phyloP scores from a whole-genome alignment of 192 early-diverging fungal genomes.

The Entomortierella beljakovae region DNA sequence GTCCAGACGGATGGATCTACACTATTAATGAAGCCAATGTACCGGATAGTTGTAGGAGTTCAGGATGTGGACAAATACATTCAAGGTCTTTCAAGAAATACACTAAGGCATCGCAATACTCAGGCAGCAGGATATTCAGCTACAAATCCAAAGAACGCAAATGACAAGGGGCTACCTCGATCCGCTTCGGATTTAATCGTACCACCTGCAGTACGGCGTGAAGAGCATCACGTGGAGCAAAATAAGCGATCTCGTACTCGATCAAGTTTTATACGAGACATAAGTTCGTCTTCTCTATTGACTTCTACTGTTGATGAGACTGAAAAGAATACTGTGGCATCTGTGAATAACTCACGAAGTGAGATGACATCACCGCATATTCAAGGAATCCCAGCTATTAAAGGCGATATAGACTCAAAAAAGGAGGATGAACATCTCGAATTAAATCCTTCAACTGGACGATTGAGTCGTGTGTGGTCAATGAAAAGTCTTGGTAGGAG shows the following conservation, averaged over 20 bases:
- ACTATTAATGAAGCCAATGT: conserved; percentile 29
- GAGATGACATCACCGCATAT: background rate
- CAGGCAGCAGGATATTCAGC: background rate
- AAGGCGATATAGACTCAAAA: background rate
- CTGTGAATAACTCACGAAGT: no score
- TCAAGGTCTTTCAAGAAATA: conserved; percentile 5
- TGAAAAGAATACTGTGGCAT: no score
- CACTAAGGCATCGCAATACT: conserved; percentile 7
- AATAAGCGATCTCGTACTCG: conserved; percentile 12
- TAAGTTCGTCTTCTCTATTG: conserved; percentile 18
- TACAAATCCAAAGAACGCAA: no score
- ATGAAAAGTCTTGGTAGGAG: conserved; percentile 20
- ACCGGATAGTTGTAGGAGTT: conserved; percentile 36
- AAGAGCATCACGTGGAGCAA: background rate
- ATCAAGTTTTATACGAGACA: conserved; percentile 42
- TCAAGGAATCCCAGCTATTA: background rate
- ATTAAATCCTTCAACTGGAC: background rate
- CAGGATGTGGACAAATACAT: conserved; percentile 13
- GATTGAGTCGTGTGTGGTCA: conserved; percentile 33
- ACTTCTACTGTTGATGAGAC: background rate
- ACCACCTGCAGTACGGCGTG: background rate
- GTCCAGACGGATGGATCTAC: conserved; percentile 4
- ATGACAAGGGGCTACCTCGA: background rate
- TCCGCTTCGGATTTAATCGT: background rate
- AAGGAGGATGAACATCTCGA: background rate